A percentile compares a stretch with the other conserved stretches of the same genome.
Evolutionary conservation across 192 early-diverging fungal genomes (phyloP).

Genomic region (Radiomyces spectabilis): DNA sequence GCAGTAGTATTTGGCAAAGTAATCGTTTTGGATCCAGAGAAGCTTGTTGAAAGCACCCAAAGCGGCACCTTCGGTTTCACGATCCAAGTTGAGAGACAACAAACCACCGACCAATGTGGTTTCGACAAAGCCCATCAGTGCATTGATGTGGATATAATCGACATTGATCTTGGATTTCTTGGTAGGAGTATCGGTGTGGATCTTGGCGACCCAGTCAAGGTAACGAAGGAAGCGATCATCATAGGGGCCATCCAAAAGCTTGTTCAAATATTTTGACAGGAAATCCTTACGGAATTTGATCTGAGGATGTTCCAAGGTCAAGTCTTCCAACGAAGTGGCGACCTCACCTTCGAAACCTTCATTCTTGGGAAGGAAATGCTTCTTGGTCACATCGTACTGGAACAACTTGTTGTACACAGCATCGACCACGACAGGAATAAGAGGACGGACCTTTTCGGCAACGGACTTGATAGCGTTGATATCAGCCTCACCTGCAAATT

Average conservation of each 20-base stretch:
- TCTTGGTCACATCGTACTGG: slow-evolving; percentile 69
- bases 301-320: slow-evolving; percentile 56
- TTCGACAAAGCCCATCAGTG: slow-evolving; percentile 63
- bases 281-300: slow-evolving; percentile 78
- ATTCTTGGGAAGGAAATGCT: slow-evolving; percentile 54
- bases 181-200: slow-evolving; percentile 64
- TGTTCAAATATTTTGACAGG: slow-evolving; percentile 62
- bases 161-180: slow-evolving; percentile 78
- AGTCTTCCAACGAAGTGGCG: slow-evolving; percentile 26
- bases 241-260: slow-evolving; percentile 43
- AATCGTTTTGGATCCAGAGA: slow-evolving; percentile 81
- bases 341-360: slow-evolving; percentile 48
- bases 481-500: slow-evolving; percentile 33
- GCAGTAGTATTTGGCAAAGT: slow-evolving; percentile 71
- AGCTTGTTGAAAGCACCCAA: slow-evolving; percentile 73
- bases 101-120: slow-evolving; percentile 45
- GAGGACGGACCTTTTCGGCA: slow-evolving; percentile 49
- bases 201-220: slow-evolving; percentile 73
- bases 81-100: slow-evolving; percentile 43
- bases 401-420: slow-evolving; percentile 70
- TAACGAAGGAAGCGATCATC: slow-evolving; percentile 59
- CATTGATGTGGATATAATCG: slow-evolving; percentile 77
- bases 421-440: slow-evolving; percentile 69
- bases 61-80: slow-evolving; percentile 42
- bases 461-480: slow-evolving; percentile 61